Conservation (phyloP, 148 eudicot genomes). For the Silene conica region DNA sequence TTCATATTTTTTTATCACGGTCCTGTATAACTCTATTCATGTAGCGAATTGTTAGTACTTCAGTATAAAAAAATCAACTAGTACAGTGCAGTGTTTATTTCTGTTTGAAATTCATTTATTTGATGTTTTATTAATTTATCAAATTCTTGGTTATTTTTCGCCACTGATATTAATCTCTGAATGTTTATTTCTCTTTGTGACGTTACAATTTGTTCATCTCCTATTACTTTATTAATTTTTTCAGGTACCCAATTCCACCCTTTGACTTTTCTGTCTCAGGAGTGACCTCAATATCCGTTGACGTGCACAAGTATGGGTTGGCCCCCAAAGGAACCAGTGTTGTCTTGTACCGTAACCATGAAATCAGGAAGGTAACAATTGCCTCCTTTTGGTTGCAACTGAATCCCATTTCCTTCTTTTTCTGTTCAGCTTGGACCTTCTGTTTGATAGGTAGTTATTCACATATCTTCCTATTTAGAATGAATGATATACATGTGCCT, state of each 20-base stretch:
- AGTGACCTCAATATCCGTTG: constrained; percentile 90
- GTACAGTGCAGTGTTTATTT: background rate
- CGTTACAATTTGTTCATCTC: background rate
- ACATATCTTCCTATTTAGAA: background rate
- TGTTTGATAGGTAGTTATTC: constrained; percentile 4
- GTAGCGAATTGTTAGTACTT: background rate
- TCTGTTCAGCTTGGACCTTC: background rate
- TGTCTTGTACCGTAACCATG: constrained; percentile 80
- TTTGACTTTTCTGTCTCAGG: constrained; percentile 89
- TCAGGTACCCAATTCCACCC: constrained; percentile 82
- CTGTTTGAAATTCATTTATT: background rate
- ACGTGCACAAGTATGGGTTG: constrained; percentile 98
- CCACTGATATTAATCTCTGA: constrained; percentile 3
- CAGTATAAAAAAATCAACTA: background rate
- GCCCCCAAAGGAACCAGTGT: constrained; percentile 99
- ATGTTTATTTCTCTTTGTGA: background rate
- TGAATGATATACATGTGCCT: background rate
- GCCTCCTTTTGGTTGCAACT: background rate
- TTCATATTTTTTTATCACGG: background rate
- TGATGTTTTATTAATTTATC: background rate
- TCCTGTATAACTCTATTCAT: background rate
- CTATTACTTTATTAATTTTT: constrained; percentile 6
- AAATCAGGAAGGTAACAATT: constrained; percentile 71
- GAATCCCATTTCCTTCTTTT: background rate
- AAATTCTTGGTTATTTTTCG: background rate